A percentile compares a stretch with the other conserved stretches of the same genome.
These are phyloP conservation scores for Aspergillus bertholletiae DNA, from an alignment of 495 filamentous ascomycete genomes.

Conservation along the genomic window DNA sequence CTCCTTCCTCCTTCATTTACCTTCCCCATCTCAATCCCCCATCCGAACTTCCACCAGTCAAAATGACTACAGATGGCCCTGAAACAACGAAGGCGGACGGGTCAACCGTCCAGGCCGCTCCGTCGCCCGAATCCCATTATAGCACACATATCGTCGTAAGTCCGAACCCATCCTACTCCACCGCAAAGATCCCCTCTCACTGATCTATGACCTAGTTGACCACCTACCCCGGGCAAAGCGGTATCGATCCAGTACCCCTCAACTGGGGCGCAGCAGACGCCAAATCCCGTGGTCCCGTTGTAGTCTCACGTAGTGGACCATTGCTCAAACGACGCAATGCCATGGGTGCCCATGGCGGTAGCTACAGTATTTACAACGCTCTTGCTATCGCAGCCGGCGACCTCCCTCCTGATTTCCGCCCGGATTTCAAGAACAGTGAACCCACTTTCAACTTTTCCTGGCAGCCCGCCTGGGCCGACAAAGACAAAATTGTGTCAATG, in stretches of 20 bases:
- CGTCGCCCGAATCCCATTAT: slow-evolving; percentile 25
- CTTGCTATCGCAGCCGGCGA: slow-evolving; percentile 90
- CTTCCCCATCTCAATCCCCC: slow-evolving; percentile 2
- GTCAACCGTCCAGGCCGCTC: slow-evolving; percentile 18
- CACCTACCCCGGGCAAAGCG: slow-evolving; percentile 91
- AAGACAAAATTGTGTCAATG: slow-evolving; percentile 96
- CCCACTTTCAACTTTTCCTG: slow-evolving; percentile 84
- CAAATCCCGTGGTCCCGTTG: slow-evolving; percentile 75
- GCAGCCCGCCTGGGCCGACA: slow-evolving; percentile 85
- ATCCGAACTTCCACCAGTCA: slow-evolving; percentile 1
- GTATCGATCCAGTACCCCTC: slow-evolving; percentile 85
- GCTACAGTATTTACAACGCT: slow-evolving; percentile 96
- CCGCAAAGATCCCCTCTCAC: background rate
- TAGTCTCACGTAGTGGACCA: slow-evolving; percentile 72
- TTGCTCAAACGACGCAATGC: slow-evolving; percentile 87
- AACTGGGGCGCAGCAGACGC: slow-evolving; percentile 83
- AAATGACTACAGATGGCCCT: slow-evolving; percentile 20
- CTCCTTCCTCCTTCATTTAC: slow-evolving; percentile 2
- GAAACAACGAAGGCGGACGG: slow-evolving; percentile 16
- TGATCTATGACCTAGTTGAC: slow-evolving; percentile 49
- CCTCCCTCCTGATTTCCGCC: slow-evolving; percentile 77
- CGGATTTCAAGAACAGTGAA: slow-evolving; percentile 92
- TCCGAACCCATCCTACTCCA: background rate
- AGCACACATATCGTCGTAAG: slow-evolving; percentile 46
- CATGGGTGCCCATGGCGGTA: slow-evolving; percentile 87